These are phyloP conservation scores for Agrocybe praecox DNA, from an alignment of 768 basidiomycete genomes.

Conservation along the genomic window DNA sequence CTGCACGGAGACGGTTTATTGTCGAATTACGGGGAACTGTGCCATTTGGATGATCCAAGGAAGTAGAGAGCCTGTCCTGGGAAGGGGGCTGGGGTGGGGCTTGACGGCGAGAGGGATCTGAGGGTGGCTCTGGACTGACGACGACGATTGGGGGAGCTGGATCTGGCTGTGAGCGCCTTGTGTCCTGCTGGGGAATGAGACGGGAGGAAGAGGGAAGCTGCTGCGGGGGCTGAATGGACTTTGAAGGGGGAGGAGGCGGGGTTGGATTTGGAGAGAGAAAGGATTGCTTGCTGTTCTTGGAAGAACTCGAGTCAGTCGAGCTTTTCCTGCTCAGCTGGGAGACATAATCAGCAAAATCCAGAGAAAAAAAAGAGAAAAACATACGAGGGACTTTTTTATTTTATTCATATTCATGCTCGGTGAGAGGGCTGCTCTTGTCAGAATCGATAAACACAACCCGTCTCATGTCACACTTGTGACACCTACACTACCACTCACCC, in stretches of 20 bases:
- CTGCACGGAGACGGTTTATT: conserved; percentile 74
- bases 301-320: conserved; percentile 62
- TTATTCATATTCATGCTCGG: conserved; percentile 76
- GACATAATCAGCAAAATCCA: conserved; percentile 18
- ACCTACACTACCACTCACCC: conserved; percentile 23
- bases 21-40: conserved; percentile 70
- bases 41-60: conserved; percentile 49
- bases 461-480: conserved; percentile 26
- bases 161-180: conserved; percentile 51
- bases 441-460: conserved; percentile 44
- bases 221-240: conserved; percentile 33
- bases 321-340: conserved; percentile 68
- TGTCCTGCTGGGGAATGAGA: conserved; percentile 50
- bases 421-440: conserved; percentile 12
- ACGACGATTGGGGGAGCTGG: conserved; percentile 84
- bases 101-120: conserved; percentile 47
- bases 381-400: conserved; percentile 81
- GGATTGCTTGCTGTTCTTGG: conserved; percentile 51
- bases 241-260: conserved; percentile 27
- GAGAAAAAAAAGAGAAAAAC: conserved; percentile 24
- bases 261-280: conserved; percentile 45
- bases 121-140: conserved; percentile 70
- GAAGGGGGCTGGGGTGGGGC: conserved; percentile 9
- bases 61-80: conserved; percentile 49
- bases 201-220: conserved; percentile 43